Evolutionary conservation across 2,329 filamentous ascomycete species (phyloP), one percentile per base, ranked within the genome.

Genomic region (Aspergillus tamarii): DNA sequence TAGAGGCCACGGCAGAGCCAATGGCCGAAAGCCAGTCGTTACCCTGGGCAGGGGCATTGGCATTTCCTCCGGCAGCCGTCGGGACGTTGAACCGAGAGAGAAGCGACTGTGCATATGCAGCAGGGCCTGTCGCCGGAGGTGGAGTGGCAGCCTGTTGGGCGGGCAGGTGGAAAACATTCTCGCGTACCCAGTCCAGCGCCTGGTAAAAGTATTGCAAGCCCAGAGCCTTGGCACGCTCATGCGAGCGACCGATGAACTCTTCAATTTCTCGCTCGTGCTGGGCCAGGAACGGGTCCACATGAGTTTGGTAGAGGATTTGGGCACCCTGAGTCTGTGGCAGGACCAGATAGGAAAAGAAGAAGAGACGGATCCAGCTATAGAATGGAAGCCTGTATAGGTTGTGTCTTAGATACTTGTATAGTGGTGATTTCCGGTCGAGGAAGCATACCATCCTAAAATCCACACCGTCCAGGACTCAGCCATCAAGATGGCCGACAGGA

Each of bases 301-400:
- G 89, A 66, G 88, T 85, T 74, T 93, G 88, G 83, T 98, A 99
- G 67, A 98, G 84, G 72, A 91, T 82, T 65, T 91, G 91, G 62
- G 94, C 93, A 77, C 95, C 95, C 77, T 97, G 94, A n/a, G 93
- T 95, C 78, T 96, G 94, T 0, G 94, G 95, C n/a, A 97, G 88
- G 73, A 98, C 93, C 66, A 99, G 91, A 82, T 97, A 99, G 69
- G 95, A 88, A 75, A 97, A 88, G 80, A 95, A 90, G 74, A 89
- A 83, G 60, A 97, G 87, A 68, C 95, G 93, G 73, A 97, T 84
- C 87, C 94, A 97, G 70, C 92, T 87, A 81, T 97, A 99, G 79
- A 98, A 96, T 2, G 95, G 95, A 43, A 98, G 83, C 92, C 88
- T 91, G n/a, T 32, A 21, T 9, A 43, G n/a, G n/a, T n/a, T 9